Percentiles rank a stretch among this genome's conserved stretches.
These are phyloP conservation scores for Elaphomyces granulatus DNA, from an alignment of 495 filamentous ascomycete genomes.

Conservation along the genomic window DNA sequence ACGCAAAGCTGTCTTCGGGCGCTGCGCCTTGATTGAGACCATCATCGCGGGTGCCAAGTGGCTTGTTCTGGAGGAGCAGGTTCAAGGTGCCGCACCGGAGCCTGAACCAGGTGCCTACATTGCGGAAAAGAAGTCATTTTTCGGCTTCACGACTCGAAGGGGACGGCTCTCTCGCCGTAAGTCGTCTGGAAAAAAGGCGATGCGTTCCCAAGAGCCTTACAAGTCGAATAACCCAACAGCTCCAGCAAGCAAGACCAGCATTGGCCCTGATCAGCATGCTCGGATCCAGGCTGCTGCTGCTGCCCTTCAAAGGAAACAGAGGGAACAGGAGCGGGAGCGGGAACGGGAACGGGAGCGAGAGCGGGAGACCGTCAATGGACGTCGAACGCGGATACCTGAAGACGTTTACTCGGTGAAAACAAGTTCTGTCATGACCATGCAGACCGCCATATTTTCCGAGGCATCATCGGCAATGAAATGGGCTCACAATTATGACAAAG, in stretches of 20 bases:
- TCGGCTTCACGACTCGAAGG: constrained; percentile 65
- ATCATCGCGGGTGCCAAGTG: constrained; percentile 66
- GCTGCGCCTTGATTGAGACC: constrained; percentile 87
- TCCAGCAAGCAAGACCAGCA: constrained; percentile 67
- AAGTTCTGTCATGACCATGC: constrained; percentile 80
- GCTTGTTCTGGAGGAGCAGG: constrained; percentile 91
- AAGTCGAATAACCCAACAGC: constrained; percentile 26
- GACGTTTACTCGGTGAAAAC: constrained; percentile 57
- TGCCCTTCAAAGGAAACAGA: constrained; percentile 56
- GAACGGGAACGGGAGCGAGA: constrained; percentile 1
- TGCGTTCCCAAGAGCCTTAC: constrained; percentile 36
- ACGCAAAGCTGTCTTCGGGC: constrained; percentile 84
- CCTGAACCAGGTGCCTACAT: constrained; percentile 76
- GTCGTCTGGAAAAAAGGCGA: constrained; percentile 42
- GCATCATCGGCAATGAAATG: constrained; percentile 92
- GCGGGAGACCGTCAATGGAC: constrained; percentile 15
- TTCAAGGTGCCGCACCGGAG: constrained; percentile 82
- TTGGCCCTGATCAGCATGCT: constrained; percentile 83
- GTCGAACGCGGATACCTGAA: constrained; percentile 14
- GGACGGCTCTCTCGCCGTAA: constrained; percentile 52
- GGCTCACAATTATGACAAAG: constrained; percentile 81
- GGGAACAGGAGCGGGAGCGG: constrained; percentile 37
- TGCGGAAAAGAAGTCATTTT: constrained; percentile 84
- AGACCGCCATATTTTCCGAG: constrained; percentile 71
- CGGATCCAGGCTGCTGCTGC: constrained; percentile 81